Evolutionary conservation across 2,329 filamentous ascomycete genomes (phyloP), one percentile per base, ranked within the genome.

Genomic region (Phialemonium atrogriseum): DNA sequence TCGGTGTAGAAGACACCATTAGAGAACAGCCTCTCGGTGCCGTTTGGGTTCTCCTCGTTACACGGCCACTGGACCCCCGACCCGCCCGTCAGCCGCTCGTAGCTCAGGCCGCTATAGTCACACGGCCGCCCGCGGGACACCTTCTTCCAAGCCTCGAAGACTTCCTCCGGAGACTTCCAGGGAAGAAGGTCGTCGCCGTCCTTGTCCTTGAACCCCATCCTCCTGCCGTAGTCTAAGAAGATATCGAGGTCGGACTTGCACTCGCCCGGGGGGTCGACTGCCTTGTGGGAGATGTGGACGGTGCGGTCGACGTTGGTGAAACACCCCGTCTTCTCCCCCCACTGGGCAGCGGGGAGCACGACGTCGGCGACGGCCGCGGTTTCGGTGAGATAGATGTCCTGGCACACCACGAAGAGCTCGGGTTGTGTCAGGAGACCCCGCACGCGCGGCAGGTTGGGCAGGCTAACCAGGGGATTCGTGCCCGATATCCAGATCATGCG

Each of bases 301-400:
- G 55, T 58, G 10, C 55, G 47, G 37, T 58, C 56, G 9, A 45
- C 56, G 30, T 59, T 59, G 10, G 56, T 58, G 37, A 58, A 58
- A 35, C 48, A 53, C 1, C 55, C 55, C 5, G 55, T 58, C 35
- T 58, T 59, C 37, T 59, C 55, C 4, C 46, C 54, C 52, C 52
- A 58, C 30, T 55, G 51, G 2, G 55, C 54, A 1, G 52, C 54
- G 1, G 56, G 54, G 2, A 59, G 45, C 2, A 58, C 51, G 2
- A 59, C 52, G 33, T 58, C 55, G 5, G 56, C 52, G 24, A 58
- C 44, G 2, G 46, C 47, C 2, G 54, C 48, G 4, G 54, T 58
- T 33, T 59, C 56, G 4, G 50, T 59, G 24, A 51, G 38, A 40
- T 52, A 58, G 19, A 58, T 55, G 37, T 58, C 55, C 38, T 59